Conservation (phyloP, 805 yeast species). For the Metschnikowia chrysomelidarum region DNA sequence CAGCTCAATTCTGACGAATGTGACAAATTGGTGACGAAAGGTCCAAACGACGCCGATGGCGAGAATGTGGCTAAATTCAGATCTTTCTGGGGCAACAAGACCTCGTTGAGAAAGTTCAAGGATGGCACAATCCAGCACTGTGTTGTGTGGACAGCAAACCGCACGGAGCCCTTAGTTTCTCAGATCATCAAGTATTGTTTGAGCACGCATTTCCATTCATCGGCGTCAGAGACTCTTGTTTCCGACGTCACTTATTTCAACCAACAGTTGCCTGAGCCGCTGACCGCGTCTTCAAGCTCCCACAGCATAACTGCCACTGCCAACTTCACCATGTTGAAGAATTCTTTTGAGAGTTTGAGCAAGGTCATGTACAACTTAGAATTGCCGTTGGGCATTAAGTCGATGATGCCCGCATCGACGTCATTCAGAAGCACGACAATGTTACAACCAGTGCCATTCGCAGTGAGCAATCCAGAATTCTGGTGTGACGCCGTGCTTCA, state of each 20-base stretch:
- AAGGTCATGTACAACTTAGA: slow-evolving; percentile 46
- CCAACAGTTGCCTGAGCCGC: slow-evolving; percentile 55
- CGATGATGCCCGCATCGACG: slow-evolving; percentile 72
- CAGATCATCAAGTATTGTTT: slow-evolving; percentile 65
- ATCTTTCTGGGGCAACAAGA: slow-evolving; percentile 84
- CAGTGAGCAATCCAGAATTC: slow-evolving; percentile 70
- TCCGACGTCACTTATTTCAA: slow-evolving; percentile 47
- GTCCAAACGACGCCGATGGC: slow-evolving; percentile 60
- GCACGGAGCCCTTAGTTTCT: slow-evolving; percentile 59
- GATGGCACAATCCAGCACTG: slow-evolving; percentile 90
- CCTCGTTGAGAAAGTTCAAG: slow-evolving; percentile 86
- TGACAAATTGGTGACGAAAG: slow-evolving; percentile 82
- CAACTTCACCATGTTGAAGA: slow-evolving; percentile 30
- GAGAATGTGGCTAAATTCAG: slow-evolving; percentile 63
- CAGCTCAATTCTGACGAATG: slow-evolving; percentile 66
- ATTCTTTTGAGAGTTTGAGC: slow-evolving; percentile 50
- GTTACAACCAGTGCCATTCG: slow-evolving; percentile 79
- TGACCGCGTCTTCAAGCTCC: slow-evolving; percentile 53
- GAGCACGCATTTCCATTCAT: slow-evolving; percentile 57
- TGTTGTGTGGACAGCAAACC: slow-evolving; percentile 72
- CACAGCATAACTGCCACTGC: slow-evolving; percentile 41
- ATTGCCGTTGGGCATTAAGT: slow-evolving; percentile 69
- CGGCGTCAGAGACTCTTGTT: slow-evolving; percentile 33
- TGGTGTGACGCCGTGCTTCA: slow-evolving; percentile 80
- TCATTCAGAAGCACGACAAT: slow-evolving; percentile 74